These are phyloP conservation scores for Geotrichum histeridarum DNA, from an alignment of 1,139 yeast genomes.

Conservation along the genomic window DNA sequence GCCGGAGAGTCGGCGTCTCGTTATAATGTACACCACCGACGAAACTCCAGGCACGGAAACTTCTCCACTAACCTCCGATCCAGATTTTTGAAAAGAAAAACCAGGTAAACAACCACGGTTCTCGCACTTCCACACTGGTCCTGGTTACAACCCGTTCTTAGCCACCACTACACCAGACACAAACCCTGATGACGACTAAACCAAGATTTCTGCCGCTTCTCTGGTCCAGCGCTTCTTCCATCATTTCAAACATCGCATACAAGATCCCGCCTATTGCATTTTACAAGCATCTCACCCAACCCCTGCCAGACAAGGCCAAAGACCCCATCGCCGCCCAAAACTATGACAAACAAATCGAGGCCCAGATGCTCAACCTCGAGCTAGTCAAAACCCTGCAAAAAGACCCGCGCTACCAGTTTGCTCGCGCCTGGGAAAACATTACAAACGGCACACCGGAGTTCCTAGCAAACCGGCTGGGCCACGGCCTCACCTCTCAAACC, in stretches of 20 bases:
- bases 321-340: neutral
- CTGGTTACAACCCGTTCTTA: too few relatives aligned
- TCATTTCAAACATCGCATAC: neutral
- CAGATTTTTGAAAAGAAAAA: too few relatives aligned
- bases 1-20: too few relatives aligned
- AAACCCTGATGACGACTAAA: too few relatives aligned
- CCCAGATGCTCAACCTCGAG: conserved; percentile 48
- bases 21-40: too few relatives aligned
- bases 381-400: conserved; percentile 48
- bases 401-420: conserved; percentile 41
- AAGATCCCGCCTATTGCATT: conserved; percentile 11
- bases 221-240: neutral
- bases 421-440: conserved; percentile 59
- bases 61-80: too few relatives aligned
- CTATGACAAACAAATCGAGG: conserved; percentile 18
- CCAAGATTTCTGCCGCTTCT: too few relatives aligned
- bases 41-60: too few relatives aligned
- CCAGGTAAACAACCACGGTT: too few relatives aligned
- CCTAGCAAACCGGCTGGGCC: conserved; percentile 3
- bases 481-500: conserved; percentile 34
- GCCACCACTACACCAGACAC: too few relatives aligned
- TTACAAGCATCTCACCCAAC: conserved; percentile 4
- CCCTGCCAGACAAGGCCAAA: conserved; percentile 10
- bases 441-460: conserved; percentile 1
- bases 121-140: too few relatives aligned